Evolutionary conservation across 441 rosid genomes (phyloP), one percentile per base, ranked within the genome.

Genomic region (Erodium moschatum): DNA sequence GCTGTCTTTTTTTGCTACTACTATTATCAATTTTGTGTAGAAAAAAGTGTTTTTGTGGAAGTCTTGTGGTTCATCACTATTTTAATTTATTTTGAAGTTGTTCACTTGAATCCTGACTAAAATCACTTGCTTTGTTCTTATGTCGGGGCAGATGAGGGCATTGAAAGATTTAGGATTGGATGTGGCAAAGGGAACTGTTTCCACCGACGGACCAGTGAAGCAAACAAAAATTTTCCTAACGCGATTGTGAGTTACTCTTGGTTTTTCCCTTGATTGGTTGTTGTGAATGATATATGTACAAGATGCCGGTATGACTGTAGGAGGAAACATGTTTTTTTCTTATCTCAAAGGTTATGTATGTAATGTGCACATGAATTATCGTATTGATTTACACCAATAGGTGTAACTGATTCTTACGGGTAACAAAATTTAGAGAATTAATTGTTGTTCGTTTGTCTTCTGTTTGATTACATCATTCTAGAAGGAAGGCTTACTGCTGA

Each of bases 121-220:
- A 24, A 46, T 13, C 52, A 12, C 52, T 46, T 12, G n/a, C 52
- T 15, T 46, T 46, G 15, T 12, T 46, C 52, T 46, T 46, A 11
- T 69, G 29, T 62, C 60, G 58, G 72, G 71, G 79, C 86, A 93
- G 98, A 90, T 93, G 89, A 89, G 69, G 67, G 85, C 97, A 62
- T 78, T 93, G 84, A 93, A 87, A 81, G 86, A 81, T 70, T 81
- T 90, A 82, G 97, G 97, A 50, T 81, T 93, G 86, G 91, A 81
- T 84, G 98, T 93, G 7, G 70, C 81, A 3, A 90, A 90, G 79
- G 98, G 96, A 78, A 89, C 84, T 62, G 95, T 93, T 74, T 29
- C 76, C 70, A 89, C 97, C 15, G 83, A 86, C 76, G 98, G 96
- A 78, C 46, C 88, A 3, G 85, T 84, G 71, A 93, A 87, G 75